Evolutionary conservation across 108 stramenopile species (phyloP).

Genomic region (Nitzschia inconspicua): DNA sequence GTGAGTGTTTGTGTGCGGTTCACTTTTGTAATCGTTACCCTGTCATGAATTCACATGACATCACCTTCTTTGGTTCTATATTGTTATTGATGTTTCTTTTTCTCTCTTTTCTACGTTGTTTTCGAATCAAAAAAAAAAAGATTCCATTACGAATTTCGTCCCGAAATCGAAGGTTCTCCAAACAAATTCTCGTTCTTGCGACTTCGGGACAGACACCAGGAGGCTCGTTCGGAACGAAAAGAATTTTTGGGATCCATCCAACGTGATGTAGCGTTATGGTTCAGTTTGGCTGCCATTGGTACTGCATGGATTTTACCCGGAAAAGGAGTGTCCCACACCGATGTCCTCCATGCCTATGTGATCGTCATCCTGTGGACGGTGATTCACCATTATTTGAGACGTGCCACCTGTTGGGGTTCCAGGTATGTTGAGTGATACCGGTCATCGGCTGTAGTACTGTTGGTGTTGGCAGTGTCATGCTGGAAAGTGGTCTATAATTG

Average conservation of each 20-base stretch:
- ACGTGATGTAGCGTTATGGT: conserved; percentile 16
- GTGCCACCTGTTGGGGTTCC: conserved; percentile 13
- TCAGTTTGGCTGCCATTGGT: conserved; percentile 1
- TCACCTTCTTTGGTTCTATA: no score
- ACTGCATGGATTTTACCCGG: conserved; percentile 22
- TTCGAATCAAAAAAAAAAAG: background rate
- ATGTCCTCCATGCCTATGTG: conserved; percentile 19
- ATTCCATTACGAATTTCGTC: conserved; percentile 8
- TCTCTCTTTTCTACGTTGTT: no score
- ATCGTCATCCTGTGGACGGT: conserved; percentile 11
- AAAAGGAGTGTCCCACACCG: conserved; percentile 8
- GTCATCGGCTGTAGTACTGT: background rate
- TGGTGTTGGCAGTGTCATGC: background rate
- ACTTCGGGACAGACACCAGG: conserved; percentile 3
- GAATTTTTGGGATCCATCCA: conserved; percentile 6
- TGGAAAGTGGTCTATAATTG: no score
- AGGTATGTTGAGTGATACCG: background rate
- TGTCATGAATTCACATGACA: no score
- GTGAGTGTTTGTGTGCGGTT: no score
- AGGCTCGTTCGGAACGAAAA: conserved; percentile 10
- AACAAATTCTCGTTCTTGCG: conserved; percentile 3
- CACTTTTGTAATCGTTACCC: no score
- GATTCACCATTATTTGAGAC: conserved; percentile 11
- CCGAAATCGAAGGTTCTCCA: conserved; percentile 2
- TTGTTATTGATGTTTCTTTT: no score